A percentile compares a stretch with the other conserved stretches of the same genome.
Conservation (phyloP, 306 rosid genomes). For the Mimosa bimucronata region DNA sequence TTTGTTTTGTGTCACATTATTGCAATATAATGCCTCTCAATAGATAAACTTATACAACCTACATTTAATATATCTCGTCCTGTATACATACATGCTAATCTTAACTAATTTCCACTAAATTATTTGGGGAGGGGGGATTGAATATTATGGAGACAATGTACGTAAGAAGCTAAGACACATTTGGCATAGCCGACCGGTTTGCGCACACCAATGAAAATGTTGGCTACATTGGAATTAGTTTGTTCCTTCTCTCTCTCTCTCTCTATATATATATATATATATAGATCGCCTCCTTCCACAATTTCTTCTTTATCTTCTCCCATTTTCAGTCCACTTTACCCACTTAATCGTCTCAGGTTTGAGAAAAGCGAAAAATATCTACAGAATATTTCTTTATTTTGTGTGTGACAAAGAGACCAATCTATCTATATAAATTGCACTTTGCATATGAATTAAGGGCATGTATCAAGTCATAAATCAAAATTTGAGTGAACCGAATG, state of each 20-base stretch:
- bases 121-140: background rate
- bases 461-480: background rate
- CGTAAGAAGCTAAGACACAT: slow-evolving; percentile 26
- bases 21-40: background rate
- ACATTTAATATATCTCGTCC: background rate
- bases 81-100: background rate
- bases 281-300: background rate
- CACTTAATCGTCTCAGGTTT: background rate
- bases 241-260: slow-evolving; percentile 37
- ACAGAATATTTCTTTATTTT: background rate
- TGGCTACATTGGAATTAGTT: slow-evolving; percentile 49
- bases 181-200: slow-evolving; percentile 51
- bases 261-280: too few relatives aligned
- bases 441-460: background rate
- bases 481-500: background rate
- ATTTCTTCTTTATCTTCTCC: background rate
- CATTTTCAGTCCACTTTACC: background rate
- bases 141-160: background rate
- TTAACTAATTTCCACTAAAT: background rate
- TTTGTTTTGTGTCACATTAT: background rate
- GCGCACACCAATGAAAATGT: slow-evolving; percentile 63
- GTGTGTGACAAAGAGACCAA: background rate
- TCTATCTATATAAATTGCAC: background rate
- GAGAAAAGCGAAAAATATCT: background rate
- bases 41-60: background rate